These are phyloP conservation scores for Cryptosporidium felis DNA, from an alignment of 169 alveolate species.

Conservation along the genomic window DNA sequence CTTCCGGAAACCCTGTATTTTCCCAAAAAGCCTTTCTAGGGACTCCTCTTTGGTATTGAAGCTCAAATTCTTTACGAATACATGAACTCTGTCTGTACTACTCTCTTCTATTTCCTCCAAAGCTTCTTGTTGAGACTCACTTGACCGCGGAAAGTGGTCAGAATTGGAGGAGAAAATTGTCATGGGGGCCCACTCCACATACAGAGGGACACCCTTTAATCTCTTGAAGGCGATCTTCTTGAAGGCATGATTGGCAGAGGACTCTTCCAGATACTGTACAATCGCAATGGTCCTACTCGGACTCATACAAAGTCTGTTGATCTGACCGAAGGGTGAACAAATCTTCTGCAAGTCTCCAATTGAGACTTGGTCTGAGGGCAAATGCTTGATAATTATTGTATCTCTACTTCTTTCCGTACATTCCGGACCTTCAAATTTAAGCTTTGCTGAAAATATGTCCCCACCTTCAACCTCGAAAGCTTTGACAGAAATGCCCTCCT, in stretches of 20 bases:
- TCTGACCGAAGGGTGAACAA: constrained; percentile 85
- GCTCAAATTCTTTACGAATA: constrained; percentile 90
- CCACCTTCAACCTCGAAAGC: constrained; percentile 81
- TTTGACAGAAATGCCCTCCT: constrained; percentile 89
- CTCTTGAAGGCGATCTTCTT: constrained; percentile 84
- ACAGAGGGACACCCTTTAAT: constrained; percentile 86
- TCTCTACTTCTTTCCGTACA: constrained; percentile 68
- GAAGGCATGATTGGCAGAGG: constrained; percentile 88
- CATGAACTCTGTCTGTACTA: constrained; percentile 71
- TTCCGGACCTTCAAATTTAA: constrained; percentile 15
- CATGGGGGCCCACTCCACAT: constrained; percentile 92
- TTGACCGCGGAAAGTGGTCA: background rate
- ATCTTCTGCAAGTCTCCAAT: constrained; percentile 78
- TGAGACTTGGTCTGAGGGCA: constrained; percentile 74
- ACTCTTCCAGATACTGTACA: constrained; percentile 83
- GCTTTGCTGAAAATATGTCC: constrained; percentile 57
- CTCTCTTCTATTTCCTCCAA: constrained; percentile 62
- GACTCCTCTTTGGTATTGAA: constrained; percentile 85
- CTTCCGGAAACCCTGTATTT: constrained; percentile 74
- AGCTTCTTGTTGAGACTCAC: constrained; percentile 8
- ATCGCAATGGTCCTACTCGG: constrained; percentile 90
- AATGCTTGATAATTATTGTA: constrained; percentile 76
- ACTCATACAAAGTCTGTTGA: constrained; percentile 82
- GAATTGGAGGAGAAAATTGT: constrained; percentile 68
- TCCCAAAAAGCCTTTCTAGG: constrained; percentile 78